A percentile compares a stretch with the other conserved stretches of the same genome.
Conservation (phyloP, 2,329 filamentous ascomycete genomes). For the Penicillium thymicola region DNA sequence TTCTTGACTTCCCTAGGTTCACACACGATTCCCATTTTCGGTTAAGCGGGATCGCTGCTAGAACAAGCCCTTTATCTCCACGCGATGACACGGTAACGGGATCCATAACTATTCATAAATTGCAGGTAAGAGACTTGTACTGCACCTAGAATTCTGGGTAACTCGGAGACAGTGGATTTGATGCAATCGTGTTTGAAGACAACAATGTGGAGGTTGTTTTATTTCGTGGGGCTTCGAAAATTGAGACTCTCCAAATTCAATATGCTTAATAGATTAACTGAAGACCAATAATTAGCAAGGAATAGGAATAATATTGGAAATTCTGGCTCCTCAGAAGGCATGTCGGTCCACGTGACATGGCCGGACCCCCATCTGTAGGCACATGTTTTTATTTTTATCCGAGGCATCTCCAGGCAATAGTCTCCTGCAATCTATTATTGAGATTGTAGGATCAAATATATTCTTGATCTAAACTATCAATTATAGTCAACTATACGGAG, state of each 20-base stretch:
- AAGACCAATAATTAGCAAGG: neutral
- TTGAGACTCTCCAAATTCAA: neutral
- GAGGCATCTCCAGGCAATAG: neutral
- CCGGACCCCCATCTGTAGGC: neutral
- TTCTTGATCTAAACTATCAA: neutral
- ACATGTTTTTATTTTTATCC: neutral
- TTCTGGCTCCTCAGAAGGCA: neutral
- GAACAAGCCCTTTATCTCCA: constrained; percentile 8
- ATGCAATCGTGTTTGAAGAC: neutral
- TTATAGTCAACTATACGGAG: too few relatives aligned
- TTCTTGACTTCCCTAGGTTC: neutral
- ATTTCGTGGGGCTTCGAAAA: neutral
- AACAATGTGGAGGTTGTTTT: neutral
- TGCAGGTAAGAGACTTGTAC: neutral
- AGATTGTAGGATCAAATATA: neutral
- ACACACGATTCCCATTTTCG: constrained; percentile 3
- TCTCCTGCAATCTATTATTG: neutral
- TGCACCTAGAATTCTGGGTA: neutral
- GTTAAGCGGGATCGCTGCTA: constrained; percentile 12
- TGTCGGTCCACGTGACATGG: neutral
- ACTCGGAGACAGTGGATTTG: neutral
- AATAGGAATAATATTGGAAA: neutral
- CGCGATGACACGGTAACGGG: neutral
- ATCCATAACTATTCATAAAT: neutral
- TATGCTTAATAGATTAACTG: neutral